Conservation (phyloP, 2,329 filamentous ascomycete genomes). For the Aureobasidium musti region DNA sequence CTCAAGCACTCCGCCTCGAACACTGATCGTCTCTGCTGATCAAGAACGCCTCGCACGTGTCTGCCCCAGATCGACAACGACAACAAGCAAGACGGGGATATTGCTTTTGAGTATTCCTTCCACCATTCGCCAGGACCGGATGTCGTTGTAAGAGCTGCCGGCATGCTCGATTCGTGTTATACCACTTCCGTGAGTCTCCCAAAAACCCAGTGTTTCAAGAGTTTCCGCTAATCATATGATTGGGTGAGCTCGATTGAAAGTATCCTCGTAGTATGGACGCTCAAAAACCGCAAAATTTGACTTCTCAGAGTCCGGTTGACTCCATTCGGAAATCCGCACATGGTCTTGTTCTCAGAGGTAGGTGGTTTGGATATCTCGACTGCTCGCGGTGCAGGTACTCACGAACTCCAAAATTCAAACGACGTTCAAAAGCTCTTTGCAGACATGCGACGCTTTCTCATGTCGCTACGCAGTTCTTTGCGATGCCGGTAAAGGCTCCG, state of each 20-base stretch:
- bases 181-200: not conserved
- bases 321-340: slow-evolving; percentile 5
- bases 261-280: not conserved
- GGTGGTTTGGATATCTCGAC: no score
- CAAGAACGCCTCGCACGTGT: not conserved
- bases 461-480: not conserved
- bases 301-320: not conserved
- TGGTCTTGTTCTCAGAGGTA: not conserved
- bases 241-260: not conserved
- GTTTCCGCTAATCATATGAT: not conserved
- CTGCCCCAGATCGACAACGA: not conserved
- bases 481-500: slow-evolving; percentile 9
- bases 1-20: not conserved
- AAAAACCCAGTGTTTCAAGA: not conserved
- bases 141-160: not conserved
- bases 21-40: not conserved
- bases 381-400: no score
- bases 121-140: not conserved
- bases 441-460: not conserved
- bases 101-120: not conserved
- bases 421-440: not conserved
- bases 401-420: not conserved
- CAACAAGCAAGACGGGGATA: not conserved
- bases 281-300: not conserved
- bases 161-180: not conserved